phyloP scores from a whole-genome alignment of 2,329 filamentous ascomycete genomes.

The Phoma sp. region DNA sequence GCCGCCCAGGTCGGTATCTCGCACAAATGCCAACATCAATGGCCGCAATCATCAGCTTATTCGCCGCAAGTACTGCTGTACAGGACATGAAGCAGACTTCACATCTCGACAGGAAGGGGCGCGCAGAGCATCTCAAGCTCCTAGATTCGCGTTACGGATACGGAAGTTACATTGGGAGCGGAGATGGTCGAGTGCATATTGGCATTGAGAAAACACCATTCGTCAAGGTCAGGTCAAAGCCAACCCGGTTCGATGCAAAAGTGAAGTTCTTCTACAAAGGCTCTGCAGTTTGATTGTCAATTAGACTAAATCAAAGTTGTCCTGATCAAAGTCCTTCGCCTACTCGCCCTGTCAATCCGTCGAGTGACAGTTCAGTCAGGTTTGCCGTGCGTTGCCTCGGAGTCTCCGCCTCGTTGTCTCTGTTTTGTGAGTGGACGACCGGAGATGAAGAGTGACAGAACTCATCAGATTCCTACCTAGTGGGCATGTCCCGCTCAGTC shows the following conservation, averaged over 20 bases:
- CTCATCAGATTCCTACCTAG: neutral
- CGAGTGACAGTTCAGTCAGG: neutral
- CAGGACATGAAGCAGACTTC: slow-evolving; percentile 42
- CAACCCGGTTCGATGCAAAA: slow-evolving; percentile 23
- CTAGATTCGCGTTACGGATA: slow-evolving; percentile 52
- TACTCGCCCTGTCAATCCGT: neutral
- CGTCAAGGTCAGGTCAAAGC: slow-evolving; percentile 18
- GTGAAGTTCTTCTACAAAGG: slow-evolving; percentile 14
- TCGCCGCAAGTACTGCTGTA: slow-evolving; percentile 56
- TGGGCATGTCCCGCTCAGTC: slow-evolving; percentile 1
- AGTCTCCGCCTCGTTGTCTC: neutral
- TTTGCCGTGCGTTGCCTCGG: neutral
- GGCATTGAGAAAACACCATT: slow-evolving; percentile 61
- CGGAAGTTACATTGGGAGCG: slow-evolving; percentile 55
- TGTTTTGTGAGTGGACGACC: neutral
- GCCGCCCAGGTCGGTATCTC: slow-evolving; percentile 52
- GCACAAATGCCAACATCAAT: slow-evolving; percentile 61
- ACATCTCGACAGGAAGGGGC: slow-evolving; percentile 24
- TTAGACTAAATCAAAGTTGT: neutral
- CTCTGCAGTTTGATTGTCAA: neutral
- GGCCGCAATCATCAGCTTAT: slow-evolving; percentile 55
- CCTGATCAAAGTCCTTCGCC: neutral
- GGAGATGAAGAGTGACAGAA: neutral
- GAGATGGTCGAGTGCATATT: slow-evolving; percentile 56
- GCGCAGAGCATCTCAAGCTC: slow-evolving; percentile 21